Percentiles rank a stretch among this genome's conserved stretches.
Conservation (phyloP, 1,284 basidiomycete species). For the Butyriboletus appendiculatus region DNA sequence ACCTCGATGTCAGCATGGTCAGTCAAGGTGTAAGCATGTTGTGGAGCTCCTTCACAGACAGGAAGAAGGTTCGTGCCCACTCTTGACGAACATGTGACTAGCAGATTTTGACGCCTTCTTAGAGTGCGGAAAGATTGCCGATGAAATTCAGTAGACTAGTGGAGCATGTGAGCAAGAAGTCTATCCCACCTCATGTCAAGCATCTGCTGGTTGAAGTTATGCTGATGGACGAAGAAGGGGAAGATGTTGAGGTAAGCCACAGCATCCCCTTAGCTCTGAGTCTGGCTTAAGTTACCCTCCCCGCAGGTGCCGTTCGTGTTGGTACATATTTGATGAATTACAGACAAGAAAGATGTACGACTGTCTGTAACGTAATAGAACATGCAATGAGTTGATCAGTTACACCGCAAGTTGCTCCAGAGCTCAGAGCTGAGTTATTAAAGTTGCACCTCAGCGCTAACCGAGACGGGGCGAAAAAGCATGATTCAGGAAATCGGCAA, state of each 20-base stretch:
- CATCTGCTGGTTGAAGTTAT: slow-evolving; percentile 94
- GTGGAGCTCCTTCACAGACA: slow-evolving; percentile 91
- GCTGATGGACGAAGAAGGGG: slow-evolving; percentile 87
- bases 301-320: slow-evolving; percentile 72
- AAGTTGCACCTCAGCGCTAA: neutral
- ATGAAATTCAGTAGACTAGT: slow-evolving; percentile 93
- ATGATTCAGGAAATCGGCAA: slow-evolving; percentile 9
- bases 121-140: slow-evolving; percentile 85
- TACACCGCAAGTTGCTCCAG: neutral
- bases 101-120: slow-evolving; percentile 9
- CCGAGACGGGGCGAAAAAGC: neutral
- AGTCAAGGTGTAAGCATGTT: slow-evolving; percentile 98
- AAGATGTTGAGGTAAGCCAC: slow-evolving; percentile 79
- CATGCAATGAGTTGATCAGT: neutral
- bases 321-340: slow-evolving; percentile 43
- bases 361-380: slow-evolving; percentile 9
- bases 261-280: neutral
- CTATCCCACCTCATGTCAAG: slow-evolving; percentile 77
- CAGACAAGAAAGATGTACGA: slow-evolving; percentile 5
- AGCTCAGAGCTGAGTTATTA: neutral
- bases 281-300: neutral
- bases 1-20: slow-evolving; percentile 93
- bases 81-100: neutral
- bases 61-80: slow-evolving; percentile 72
- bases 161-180: slow-evolving; percentile 93